phyloP scores from a whole-genome alignment of 768 basidiomycete genomes.

The Tylopilus sp. region DNA sequence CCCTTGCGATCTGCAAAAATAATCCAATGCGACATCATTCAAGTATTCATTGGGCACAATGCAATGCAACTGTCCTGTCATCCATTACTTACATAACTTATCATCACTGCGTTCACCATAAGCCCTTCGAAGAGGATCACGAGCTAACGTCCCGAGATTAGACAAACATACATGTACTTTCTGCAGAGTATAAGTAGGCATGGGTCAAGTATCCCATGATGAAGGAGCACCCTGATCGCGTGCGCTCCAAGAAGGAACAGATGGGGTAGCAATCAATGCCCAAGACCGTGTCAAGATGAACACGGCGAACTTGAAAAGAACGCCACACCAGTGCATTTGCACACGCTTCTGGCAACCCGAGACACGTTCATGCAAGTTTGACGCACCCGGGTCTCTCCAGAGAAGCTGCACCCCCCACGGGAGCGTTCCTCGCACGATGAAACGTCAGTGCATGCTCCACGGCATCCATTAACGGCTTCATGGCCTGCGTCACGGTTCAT shows the following conservation, averaged over 20 bases:
- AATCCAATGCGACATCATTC: background rate
- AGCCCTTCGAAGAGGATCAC: background rate
- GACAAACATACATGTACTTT: background rate
- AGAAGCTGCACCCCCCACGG: constrained; percentile 6
- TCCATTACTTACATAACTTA: background rate
- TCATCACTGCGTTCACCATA: background rate
- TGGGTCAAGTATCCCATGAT: too few species aligned
- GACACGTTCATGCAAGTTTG: constrained; percentile 10
- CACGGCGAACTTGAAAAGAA: background rate
- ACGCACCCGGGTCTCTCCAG: constrained; percentile 2
- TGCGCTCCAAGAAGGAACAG: background rate
- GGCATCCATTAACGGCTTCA: constrained; percentile 71
- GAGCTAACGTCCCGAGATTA: background rate
- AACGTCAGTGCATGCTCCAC: constrained; percentile 70
- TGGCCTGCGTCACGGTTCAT: constrained; percentile 44
- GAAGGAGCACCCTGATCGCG: background rate
- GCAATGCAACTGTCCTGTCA: background rate
- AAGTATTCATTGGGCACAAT: background rate
- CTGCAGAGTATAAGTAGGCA: background rate
- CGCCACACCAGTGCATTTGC: background rate
- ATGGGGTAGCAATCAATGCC: background rate
- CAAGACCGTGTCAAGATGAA: background rate
- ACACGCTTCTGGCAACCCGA: background rate
- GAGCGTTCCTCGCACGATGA: constrained; percentile 39
- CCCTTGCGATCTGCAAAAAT: background rate